phyloP scores from a whole-genome alignment of 2,329 filamentous ascomycete species.

The Ophiognomonia clavigignenti-juglandacearum region DNA sequence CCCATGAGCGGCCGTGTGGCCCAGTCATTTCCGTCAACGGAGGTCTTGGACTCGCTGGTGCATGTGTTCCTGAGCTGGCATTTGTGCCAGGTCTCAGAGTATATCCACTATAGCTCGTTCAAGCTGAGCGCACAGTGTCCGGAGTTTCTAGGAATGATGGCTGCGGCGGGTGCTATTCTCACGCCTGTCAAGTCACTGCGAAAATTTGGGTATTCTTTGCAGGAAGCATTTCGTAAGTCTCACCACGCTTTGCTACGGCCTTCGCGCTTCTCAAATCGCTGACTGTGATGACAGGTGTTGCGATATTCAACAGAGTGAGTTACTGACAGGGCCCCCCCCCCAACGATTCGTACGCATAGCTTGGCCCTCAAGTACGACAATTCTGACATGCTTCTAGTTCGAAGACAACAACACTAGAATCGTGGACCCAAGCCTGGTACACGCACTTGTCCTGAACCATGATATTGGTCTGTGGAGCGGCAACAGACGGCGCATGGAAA shows the following conservation, averaged over 20 bases:
- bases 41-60: conserved; percentile 55
- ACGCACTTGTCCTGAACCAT: conserved; percentile 43
- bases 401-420: conserved; percentile 44
- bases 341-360: too few relatives aligned
- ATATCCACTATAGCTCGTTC: conserved; percentile 59
- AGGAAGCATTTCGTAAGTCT: conserved; percentile 44
- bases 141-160: conserved; percentile 55
- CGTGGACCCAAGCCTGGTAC: conserved; percentile 42
- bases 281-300: conserved; percentile 23
- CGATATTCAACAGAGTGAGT: conserved; percentile 27
- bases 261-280: conserved; percentile 3
- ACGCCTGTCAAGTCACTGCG: conserved; percentile 53
- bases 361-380: neutral
- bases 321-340: too few relatives aligned
- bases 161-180: conserved; percentile 55
- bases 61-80: conserved; percentile 57
- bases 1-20: conserved; percentile 47
- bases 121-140: conserved; percentile 49
- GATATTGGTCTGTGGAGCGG: conserved; percentile 51
- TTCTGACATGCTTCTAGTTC: conserved; percentile 29
- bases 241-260: neutral
- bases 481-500: conserved; percentile 51
- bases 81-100: conserved; percentile 50
- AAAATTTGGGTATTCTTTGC: conserved; percentile 54
- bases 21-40: conserved; percentile 57